Conservation (phyloP, 352 stramenopile genomes). For the Globisporangium echinulatum region DNA sequence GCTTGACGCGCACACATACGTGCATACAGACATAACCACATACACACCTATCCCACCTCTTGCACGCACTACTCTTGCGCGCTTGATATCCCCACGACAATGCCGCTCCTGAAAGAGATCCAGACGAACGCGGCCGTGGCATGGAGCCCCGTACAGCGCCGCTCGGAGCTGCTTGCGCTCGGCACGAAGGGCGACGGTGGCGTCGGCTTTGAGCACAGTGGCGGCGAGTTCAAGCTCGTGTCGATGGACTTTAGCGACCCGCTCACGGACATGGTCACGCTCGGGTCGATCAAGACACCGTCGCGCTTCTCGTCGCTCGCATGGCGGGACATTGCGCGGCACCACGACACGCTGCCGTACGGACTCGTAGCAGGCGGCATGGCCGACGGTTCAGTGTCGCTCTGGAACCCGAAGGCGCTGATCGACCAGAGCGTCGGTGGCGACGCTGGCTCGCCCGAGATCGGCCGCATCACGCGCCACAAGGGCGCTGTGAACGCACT, state of each 20-base stretch:
- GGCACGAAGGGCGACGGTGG: constrained; percentile 93
- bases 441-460: constrained; percentile 42
- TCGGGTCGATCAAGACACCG: constrained; percentile 87
- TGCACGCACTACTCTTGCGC: too few relatives aligned
- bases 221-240: constrained; percentile 95
- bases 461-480: constrained; percentile 77
- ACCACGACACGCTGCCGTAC: constrained; percentile 71
- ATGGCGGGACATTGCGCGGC: constrained; percentile 86
- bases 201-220: constrained; percentile 96
- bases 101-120: constrained; percentile 90
- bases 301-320: constrained; percentile 92
- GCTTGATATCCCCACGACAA: constrained; percentile 12
- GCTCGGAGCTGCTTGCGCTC: constrained; percentile 76
- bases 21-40: not conserved
- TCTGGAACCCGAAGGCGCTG: constrained; percentile 93
- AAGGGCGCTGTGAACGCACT: constrained; percentile 90
- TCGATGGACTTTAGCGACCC: constrained; percentile 87
- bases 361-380: constrained; percentile 96
- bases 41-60: not conserved
- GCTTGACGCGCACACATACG: not conserved
- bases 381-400: constrained; percentile 93
- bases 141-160: constrained; percentile 79
- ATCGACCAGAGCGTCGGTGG: constrained; percentile 45
- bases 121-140: constrained; percentile 84
- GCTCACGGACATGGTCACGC: constrained; percentile 55